Conservation (phyloP, 2,329 filamentous ascomycete species). For the Ramichloridium luteum region DNA sequence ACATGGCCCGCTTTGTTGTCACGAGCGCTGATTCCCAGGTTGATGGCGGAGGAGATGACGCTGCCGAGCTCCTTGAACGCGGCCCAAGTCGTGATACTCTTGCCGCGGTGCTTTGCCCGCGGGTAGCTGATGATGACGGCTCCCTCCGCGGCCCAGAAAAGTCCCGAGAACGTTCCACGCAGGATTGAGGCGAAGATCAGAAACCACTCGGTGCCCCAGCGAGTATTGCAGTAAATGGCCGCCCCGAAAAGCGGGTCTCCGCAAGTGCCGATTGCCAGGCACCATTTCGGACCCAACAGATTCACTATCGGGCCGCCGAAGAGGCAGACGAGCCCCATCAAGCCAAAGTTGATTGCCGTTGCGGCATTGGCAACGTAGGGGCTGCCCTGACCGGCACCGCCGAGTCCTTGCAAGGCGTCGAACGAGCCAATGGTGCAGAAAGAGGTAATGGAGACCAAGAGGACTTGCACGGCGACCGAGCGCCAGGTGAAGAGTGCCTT, state of each 20-base stretch:
- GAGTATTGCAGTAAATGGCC: constrained; percentile 39
- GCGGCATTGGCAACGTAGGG: constrained; percentile 42
- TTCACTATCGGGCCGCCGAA: constrained; percentile 39
- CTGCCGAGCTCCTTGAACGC: no score
- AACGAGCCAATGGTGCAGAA: no score
- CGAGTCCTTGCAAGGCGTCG: no score
- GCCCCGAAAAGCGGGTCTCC: constrained; percentile 39
- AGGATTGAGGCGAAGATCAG: constrained; percentile 38
- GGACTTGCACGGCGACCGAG: no score
- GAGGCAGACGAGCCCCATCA: constrained; percentile 37
- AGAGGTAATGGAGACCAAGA: no score
- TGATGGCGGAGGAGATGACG: no score
- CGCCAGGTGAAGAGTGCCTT: no score
- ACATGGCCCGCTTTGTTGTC: no score
- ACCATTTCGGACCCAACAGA: constrained; percentile 36
- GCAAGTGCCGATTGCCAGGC: constrained; percentile 33
- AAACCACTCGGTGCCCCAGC: constrained; percentile 41
- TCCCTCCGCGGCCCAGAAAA: constrained; percentile 42
- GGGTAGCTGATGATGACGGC: constrained; percentile 40
- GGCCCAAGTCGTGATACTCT: no score
- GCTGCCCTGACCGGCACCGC: no score
- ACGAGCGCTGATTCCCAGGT: no score
- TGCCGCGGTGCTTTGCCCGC: no score
- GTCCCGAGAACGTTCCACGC: constrained; percentile 37
- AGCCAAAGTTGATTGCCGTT: constrained; percentile 39